phyloP scores from a whole-genome alignment of 306 rosid species.

The Sindora glabra region DNA sequence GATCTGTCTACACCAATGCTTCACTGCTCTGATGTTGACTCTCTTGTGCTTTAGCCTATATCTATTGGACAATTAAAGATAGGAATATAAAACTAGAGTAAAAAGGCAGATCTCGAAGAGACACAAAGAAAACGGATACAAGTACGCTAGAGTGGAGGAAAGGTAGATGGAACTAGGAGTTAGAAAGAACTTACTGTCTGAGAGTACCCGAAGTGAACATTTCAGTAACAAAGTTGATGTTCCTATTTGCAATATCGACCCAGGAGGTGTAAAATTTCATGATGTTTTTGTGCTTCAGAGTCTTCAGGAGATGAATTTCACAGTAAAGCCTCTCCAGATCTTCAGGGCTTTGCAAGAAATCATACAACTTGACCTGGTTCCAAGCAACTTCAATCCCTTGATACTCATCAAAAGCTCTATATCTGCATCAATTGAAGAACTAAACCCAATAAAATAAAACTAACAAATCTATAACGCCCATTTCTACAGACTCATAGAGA shows the following conservation, averaged over 20 bases:
- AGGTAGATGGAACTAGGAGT: too few species aligned
- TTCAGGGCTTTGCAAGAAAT: conserved; percentile 86
- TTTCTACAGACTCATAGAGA: conserved; percentile 6
- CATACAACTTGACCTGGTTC: conserved; percentile 87
- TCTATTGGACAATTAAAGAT: conserved; percentile 31
- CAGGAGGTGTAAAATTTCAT: conserved; percentile 91
- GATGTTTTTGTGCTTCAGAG: conserved; percentile 75
- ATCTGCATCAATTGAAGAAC: conserved; percentile 36
- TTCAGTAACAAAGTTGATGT: conserved; percentile 87
- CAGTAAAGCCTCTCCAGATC: conserved; percentile 93
- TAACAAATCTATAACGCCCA: conserved; percentile 7
- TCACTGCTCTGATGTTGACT: conserved; percentile 78
- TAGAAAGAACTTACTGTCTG: conserved; percentile 70
- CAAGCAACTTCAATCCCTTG: conserved; percentile 99
- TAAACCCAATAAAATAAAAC: neutral
- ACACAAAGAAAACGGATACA: too few species aligned
- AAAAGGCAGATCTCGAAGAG: conserved; percentile 21
- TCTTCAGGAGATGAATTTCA: conserved; percentile 89
- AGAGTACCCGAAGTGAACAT: conserved; percentile 97
- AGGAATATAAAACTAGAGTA: neutral
- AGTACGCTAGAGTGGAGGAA: neutral
- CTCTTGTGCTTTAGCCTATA: conserved; percentile 76
- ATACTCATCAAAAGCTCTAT: conserved; percentile 89
- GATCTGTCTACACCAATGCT: conserved; percentile 98
- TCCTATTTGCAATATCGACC: conserved; percentile 81